These are phyloP conservation scores for Leccinum olivaceopallidum DNA, from an alignment of 768 basidiomycete genomes.

Conservation along the genomic window DNA sequence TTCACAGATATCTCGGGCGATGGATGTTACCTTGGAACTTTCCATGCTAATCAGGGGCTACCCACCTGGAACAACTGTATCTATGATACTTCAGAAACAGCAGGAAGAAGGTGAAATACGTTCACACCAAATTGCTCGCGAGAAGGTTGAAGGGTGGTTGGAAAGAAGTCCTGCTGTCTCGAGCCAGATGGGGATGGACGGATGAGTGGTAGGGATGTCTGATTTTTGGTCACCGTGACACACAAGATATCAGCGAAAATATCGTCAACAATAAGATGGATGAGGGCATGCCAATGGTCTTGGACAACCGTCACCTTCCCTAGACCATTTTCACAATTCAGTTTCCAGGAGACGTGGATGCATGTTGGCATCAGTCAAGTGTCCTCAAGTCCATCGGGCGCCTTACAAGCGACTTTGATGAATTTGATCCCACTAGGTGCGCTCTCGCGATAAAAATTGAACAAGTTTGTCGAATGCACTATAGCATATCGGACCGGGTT, in stretches of 20 bases:
- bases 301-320: neutral
- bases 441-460: neutral
- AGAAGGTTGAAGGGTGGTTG: neutral
- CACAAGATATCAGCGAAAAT: constrained; percentile 4
- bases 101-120: neutral
- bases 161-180: too few species aligned
- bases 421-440: constrained; percentile 17
- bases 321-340: constrained; percentile 21
- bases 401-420: constrained; percentile 18
- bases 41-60: constrained; percentile 99
- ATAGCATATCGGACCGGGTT: constrained; percentile 17
- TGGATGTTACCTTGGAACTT: constrained; percentile 82
- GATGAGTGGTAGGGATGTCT: too few species aligned
- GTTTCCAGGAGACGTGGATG: constrained; percentile 18
- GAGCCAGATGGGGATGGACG: too few species aligned
- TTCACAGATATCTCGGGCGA: neutral
- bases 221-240: too few species aligned
- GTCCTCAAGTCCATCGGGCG: constrained; percentile 24
- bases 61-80: constrained; percentile 61
- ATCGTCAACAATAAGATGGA: constrained; percentile 12
- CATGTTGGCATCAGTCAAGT: constrained; percentile 17
- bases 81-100: neutral
- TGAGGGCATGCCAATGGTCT: neutral
- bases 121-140: neutral
- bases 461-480: neutral